Base-by-base conservation (phyloP, 192 early-diverging fungal species). In the Entomortierella chlamydospora region DNA sequence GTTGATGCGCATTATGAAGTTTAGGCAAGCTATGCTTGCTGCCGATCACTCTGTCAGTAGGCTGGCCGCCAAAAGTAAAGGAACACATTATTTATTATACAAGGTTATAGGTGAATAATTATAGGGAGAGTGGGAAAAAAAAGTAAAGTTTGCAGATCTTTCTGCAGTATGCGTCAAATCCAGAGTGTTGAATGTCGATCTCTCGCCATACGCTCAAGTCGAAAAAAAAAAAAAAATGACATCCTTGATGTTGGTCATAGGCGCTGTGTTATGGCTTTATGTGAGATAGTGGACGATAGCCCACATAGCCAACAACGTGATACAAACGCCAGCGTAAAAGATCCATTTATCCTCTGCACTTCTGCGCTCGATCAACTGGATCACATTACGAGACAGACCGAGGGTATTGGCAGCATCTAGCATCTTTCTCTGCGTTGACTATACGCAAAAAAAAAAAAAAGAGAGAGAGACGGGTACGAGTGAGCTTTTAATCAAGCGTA, bases 271-370 rank as follows among this genome's bases (percentile, higher is more conserved):
- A 41, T 41, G 13, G 7, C 9, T 56, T 78, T 53, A 88, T 29
- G 78, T 79, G 31, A 88, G 68, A 63, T 87, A 88, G 64, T 87
- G 85, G 43, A 85, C 49, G 72, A 88, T 87, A 45, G 82, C 81
- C 87, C 87, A 86, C 72, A 88, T 71, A 20, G 74, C 72, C 25
- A 87, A 59, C 33, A 89, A 39, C 18, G 88, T 89, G 64, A 86
- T 43, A 25, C 82, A 66, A 4, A 80, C 61, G n/a, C 88, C 88
- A 11, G 64, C 82, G 64, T 85, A 82, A 64, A 89, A 89, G 39
- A 89, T 87, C 88, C 88, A 89, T 30, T 85, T 89, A 70, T 89
- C 88, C 58, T 89, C 85, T 37, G 64, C 34, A 51, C 84, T 84
- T 50, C 86, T 71, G 42, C 88, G 81, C 57, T 89, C 88, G 68